A percentile compares a stretch with the other conserved stretches of the same genome.
These are phyloP conservation scores for Solanum pimpinellifolium DNA, from an alignment of 257 asterid species.

Conservation along the genomic window DNA sequence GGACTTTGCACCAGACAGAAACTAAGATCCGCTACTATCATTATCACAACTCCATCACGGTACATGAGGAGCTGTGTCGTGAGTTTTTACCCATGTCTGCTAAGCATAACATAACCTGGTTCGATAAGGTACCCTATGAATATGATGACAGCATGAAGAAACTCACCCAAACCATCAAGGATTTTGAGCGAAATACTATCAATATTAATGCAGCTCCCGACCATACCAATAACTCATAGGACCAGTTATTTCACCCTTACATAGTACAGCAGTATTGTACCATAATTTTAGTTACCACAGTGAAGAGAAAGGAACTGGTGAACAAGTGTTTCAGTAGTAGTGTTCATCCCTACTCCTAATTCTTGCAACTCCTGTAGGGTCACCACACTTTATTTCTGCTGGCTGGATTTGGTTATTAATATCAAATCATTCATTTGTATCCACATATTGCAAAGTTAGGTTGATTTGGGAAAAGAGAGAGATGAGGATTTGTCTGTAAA, in stretches of 20 bases:
- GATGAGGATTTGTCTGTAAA: conserved; percentile 4
- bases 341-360: neutral
- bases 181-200: conserved; percentile 36
- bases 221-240: neutral
- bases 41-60: conserved; percentile 60
- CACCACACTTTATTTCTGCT: neutral
- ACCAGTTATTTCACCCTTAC: neutral
- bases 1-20: conserved; percentile 50
- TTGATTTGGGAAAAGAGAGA: neutral
- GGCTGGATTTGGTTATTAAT: neutral
- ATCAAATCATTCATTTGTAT: neutral
- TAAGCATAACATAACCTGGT: conserved; percentile 26
- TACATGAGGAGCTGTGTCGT: conserved; percentile 53
- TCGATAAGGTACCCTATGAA: conserved; percentile 43
- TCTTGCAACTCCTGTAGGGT: neutral
- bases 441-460: neutral
- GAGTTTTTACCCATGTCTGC: neutral
- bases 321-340: neutral
- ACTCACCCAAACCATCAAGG: conserved; percentile 37
- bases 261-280: neutral
- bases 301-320: neutral
- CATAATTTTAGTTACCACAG: neutral
- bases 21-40: conserved; percentile 54
- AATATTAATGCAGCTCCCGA: conserved; percentile 7
- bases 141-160: conserved; percentile 43